Evolutionary conservation across 768 basidiomycete genomes (phyloP), one percentile per base, ranked within the genome.

Genomic region (Lyophyllum decastes): DNA sequence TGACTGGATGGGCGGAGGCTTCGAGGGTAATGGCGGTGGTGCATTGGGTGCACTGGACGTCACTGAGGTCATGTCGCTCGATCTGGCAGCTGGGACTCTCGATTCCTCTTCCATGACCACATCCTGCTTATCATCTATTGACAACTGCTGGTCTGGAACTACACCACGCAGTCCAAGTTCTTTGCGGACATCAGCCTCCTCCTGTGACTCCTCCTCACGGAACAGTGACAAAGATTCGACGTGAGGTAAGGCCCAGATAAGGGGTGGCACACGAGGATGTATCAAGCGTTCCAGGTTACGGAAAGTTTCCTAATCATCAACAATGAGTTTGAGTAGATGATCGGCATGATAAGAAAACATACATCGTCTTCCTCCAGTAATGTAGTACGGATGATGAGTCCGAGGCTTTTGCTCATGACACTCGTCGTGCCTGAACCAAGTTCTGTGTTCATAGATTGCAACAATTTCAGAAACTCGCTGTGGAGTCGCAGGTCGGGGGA

Each of bases 241-340:
- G 27, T 81, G 76, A 16, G 90, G 89, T 55, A 89, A 69, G 3
- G 87, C 78, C 45, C 88, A 84, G 52, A 92, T 76, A 12, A 91
- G 71, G 8, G 92, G 89, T 9, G 93, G 93, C 4, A 90, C 77
- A 21, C 91, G 87, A 46, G 92, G 92, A 64, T 94, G 93, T 11
- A 95, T 67, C 22, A 93, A 72, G 25, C 87, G 68, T 56, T 90
- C 89, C 47, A 89, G 65, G 34, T 73, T 72, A 21, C 65, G 72
- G 58, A 78, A 72, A 27, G 68, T 49, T 53, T 63, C 48, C 60
- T 64, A 24, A 22, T 14, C 10, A 50, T 21, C 24, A 35, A 9
- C 11, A 10, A 48, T 40, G 30, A 41, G 35, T 49, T 35, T 47
- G 47, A 34, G 24, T 3, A 16, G 9, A 1, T 19, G 52, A 19